A percentile compares a stretch with the other conserved stretches of the same genome.
Evolutionary conservation across 2,329 filamentous ascomycete genomes (phyloP).

Genomic region (Aspergillus uvarum): DNA sequence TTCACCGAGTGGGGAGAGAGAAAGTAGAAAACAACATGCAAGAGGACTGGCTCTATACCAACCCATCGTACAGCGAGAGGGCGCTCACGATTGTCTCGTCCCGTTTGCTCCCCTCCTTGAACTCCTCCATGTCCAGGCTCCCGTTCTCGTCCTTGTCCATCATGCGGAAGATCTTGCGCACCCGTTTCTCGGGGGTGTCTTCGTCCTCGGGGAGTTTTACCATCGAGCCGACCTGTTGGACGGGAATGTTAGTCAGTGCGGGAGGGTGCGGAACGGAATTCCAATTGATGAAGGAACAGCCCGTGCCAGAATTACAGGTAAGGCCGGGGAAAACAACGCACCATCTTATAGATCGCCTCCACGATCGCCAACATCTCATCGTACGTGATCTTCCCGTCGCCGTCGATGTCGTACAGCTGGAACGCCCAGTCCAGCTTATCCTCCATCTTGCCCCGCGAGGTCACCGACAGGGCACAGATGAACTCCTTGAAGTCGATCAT

Average conservation of each 20-base stretch:
- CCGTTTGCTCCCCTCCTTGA: conserved; percentile 98
- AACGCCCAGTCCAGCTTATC: conserved; percentile 99
- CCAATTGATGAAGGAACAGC: background rate
- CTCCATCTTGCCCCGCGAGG: conserved; percentile 96
- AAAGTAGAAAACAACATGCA: background rate
- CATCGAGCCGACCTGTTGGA: conserved; percentile 86
- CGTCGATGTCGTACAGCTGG: conserved; percentile 98
- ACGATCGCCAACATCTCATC: conserved; percentile 99
- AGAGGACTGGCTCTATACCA: conserved; percentile 61
- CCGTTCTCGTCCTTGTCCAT: conserved; percentile 99
- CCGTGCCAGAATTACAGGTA: background rate
- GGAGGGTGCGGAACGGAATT: conserved; percentile 6
- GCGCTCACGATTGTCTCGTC: conserved; percentile 99
- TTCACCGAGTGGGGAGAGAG: background rate
- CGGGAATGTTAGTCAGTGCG: background rate
- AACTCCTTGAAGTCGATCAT: conserved; percentile 99
- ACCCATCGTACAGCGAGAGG: conserved; percentile 89
- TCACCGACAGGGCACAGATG: conserved; percentile 96
- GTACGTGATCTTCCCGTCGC: conserved; percentile 98
- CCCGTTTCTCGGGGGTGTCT: conserved; percentile 97
- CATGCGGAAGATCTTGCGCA: conserved; percentile 98
- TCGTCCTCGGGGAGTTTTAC: conserved; percentile 98
- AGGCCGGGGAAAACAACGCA: conserved; percentile 41
- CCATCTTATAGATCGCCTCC: conserved; percentile 99
- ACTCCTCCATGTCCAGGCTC: conserved; percentile 93